Evolutionary conservation across 768 basidiomycete genomes (phyloP), one percentile per base, ranked within the genome.

Genomic region (Lactarius hatsudake): DNA sequence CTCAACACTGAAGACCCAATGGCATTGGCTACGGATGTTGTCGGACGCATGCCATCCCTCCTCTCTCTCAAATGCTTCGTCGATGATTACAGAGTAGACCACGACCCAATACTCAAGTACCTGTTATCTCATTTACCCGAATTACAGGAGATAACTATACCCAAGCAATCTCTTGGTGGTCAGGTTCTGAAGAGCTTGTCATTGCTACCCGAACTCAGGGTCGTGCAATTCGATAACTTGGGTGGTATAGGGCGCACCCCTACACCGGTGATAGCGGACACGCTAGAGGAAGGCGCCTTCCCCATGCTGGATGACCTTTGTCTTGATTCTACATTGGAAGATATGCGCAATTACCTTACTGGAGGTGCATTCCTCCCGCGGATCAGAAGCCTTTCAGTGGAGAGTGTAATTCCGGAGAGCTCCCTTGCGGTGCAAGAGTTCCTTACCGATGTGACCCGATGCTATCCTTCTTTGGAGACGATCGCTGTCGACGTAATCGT

Each of bases 31-130:
- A 54, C 48, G 15, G 64, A 70, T 40, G 40, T 70, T 51, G 15
- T 63, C 18, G 70, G 61, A 34, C 70, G 70, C 26, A 71, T 70
- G 68, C 70, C 70, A 18, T 61, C 54, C 15, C 68, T 71, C 45
- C 30, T 10, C 13, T 62, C 61, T 48, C 45, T 71, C 56, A 62
- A 7, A 9, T 66, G 51, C 10, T 10, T 34, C 23, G 13, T 15
- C 12, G 20, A 10, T 28, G 26, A 12, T 40, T 53, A 36, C n/a
- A 30, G 23, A 26, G 5, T 28, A 10, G n/a, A 20, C 1, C 13
- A 54, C n/a, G 43, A 63, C 45, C 9, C 53, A 7, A 26, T 20
- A 20, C 64, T 71, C 28, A 40, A 51, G 42, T 45, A 36, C 23
- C 68, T 70, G 23, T 28, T 69, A 45, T 36, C 43, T 28, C 43